Evolutionary conservation across 495 filamentous ascomycete species (phyloP).

Genomic region (Jackrogersella minutella): DNA sequence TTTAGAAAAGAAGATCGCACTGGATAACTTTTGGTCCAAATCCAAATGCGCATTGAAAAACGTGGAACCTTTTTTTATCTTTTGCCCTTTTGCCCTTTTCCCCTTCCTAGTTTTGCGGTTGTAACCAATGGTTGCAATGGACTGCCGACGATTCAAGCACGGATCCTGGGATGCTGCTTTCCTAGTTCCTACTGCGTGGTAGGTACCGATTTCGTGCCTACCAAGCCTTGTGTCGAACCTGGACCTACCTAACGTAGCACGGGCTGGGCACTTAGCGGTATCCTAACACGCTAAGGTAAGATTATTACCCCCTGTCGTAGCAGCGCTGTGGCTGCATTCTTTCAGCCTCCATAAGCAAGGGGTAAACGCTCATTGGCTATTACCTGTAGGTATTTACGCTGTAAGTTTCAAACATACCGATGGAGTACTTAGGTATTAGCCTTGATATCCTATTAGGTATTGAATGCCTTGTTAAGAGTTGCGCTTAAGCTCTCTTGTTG

Average conservation of each 20-base stretch:
- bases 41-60: constrained; percentile 31
- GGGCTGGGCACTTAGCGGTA: constrained; percentile 26
- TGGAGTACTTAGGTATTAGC: too few species aligned
- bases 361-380: too few species aligned
- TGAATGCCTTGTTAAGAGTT: too few species aligned
- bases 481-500: too few species aligned
- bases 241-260: constrained; percentile 26
- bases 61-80: constrained; percentile 18
- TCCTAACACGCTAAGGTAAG: constrained; percentile 27
- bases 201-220: constrained; percentile 30
- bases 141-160: constrained; percentile 13
- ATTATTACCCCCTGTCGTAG: constrained; percentile 2
- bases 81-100: not conserved
- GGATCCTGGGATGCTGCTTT: constrained; percentile 21
- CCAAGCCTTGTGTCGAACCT: constrained; percentile 6
- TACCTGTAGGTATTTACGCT: not conserved
- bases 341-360: constrained; percentile 13
- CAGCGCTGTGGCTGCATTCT: constrained; percentile 23
- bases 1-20: constrained; percentile 15
- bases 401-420: too few species aligned
- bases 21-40: constrained; percentile 23
- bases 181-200: too few species aligned
- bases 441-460: too few species aligned
- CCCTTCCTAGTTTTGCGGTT: constrained; percentile 3
- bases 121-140: constrained; percentile 25